A percentile compares a stretch with the other conserved stretches of the same genome.
These are phyloP conservation scores for Aspergillus sp. DNA, from an alignment of 2,329 filamentous ascomycete species.

Conservation along the genomic window DNA sequence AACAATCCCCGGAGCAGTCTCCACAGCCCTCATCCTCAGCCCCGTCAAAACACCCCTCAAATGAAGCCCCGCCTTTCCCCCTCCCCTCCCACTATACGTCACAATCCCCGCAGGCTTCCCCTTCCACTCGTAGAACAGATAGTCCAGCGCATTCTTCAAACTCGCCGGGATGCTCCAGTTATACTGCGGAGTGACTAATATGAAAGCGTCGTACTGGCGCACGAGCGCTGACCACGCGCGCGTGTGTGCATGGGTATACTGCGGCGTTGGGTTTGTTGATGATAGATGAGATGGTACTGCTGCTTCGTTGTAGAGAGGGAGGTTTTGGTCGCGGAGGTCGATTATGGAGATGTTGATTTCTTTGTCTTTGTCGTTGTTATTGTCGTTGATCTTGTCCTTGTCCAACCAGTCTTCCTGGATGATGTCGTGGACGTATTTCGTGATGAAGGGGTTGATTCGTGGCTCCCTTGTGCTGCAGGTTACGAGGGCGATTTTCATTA, in stretches of 20 bases:
- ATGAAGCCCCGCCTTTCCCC: constrained; percentile 38
- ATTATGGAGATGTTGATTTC: background rate
- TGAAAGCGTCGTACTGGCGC: constrained; percentile 34
- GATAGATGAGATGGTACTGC: constrained; percentile 37
- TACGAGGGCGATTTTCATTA: constrained; percentile 21
- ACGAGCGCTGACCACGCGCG: constrained; percentile 40
- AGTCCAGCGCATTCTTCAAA: constrained; percentile 64
- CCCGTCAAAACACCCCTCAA: constrained; percentile 35
- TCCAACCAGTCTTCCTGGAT: background rate
- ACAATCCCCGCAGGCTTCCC: constrained; percentile 56
- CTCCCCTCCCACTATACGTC: constrained; percentile 53
- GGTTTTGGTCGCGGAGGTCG: constrained; percentile 18
- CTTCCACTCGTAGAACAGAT: constrained; percentile 58
- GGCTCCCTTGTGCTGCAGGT: constrained; percentile 33
- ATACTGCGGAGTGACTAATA: constrained; percentile 51
- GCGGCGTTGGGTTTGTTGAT: constrained; percentile 17
- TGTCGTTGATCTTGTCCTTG: background rate
- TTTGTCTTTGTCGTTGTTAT: too few species aligned
- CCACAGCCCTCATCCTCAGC: constrained; percentile 35
- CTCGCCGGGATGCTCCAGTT: constrained; percentile 56
- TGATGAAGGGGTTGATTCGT: constrained; percentile 32
- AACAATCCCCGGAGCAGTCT: constrained; percentile 21
- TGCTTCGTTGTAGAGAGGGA: constrained; percentile 42
- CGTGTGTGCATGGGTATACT: constrained; percentile 39
- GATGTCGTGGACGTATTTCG: constrained; percentile 23